Conservation (phyloP, 331 rosid species). For the Telfairia occidentalis region DNA sequence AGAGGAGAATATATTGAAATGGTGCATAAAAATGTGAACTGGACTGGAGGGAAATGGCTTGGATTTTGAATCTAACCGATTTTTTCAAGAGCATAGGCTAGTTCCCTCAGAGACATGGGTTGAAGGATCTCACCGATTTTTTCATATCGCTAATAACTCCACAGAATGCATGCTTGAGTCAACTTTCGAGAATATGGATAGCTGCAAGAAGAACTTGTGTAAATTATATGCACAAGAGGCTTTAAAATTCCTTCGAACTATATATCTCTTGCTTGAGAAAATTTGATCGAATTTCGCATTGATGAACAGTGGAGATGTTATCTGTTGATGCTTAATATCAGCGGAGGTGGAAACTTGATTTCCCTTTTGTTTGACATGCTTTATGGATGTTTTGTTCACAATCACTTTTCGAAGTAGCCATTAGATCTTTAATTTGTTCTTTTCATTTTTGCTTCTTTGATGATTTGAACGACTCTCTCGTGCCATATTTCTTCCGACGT, state of each 20-base stretch:
- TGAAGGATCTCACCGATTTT: too few species aligned
- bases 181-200: background rate
- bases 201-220: background rate
- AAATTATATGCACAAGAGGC: background rate
- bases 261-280: background rate
- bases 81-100: too few species aligned
- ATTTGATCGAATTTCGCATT: background rate
- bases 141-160: background rate
- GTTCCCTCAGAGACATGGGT: too few species aligned
- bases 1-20: background rate
- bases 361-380: background rate
- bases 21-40: background rate
- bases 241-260: background rate
- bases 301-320: background rate
- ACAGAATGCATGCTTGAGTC: background rate
- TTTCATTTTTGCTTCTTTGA: background rate
- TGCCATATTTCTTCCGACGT: background rate
- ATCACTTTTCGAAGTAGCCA: background rate
- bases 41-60: background rate
- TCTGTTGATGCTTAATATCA: background rate
- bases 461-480: background rate
- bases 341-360: background rate
- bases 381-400: background rate
- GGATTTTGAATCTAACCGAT: too few species aligned
- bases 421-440: background rate